A percentile compares a stretch with the other conserved stretches of the same genome.
phyloP scores from a whole-genome alignment of 2,329 filamentous ascomycete species.

The Diplocarpon mali region DNA sequence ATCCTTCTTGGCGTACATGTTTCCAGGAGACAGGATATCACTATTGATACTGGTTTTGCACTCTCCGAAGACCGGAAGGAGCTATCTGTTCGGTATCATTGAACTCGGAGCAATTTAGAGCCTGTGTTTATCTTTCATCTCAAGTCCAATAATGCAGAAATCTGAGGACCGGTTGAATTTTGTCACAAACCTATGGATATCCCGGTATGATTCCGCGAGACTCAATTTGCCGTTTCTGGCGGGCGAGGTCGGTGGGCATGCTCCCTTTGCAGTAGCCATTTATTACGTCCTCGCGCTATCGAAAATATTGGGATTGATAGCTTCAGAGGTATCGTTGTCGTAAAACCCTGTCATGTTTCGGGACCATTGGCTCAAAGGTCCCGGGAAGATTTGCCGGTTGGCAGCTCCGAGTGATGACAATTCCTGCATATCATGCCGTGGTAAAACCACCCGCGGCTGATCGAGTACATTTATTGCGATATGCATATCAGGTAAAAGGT shows the following conservation, averaged over 20 bases:
- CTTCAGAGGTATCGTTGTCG: conserved; percentile 12
- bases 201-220: conserved; percentile 30
- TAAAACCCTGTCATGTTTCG: conserved; percentile 29
- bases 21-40: conserved; percentile 53
- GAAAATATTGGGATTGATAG: conserved; percentile 20
- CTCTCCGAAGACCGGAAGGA: conserved; percentile 51
- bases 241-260: conserved; percentile 45
- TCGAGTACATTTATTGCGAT: conserved; percentile 57
- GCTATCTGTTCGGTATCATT: conserved; percentile 39
- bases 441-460: conserved; percentile 50
- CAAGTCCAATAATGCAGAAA: conserved; percentile 44
- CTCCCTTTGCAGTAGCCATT: conserved; percentile 46
- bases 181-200: conserved; percentile 38
- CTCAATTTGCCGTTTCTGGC: conserved; percentile 31
- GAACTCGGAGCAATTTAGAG: conserved; percentile 44
- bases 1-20: conserved; percentile 51
- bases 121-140: conserved; percentile 38
- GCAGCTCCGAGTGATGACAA: conserved; percentile 38
- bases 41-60: conserved; percentile 45
- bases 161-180: conserved; percentile 50
- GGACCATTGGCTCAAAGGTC: conserved; percentile 33
- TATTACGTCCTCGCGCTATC: conserved; percentile 35
- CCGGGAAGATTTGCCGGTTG: conserved; percentile 33
- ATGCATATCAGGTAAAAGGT: conserved; percentile 50
- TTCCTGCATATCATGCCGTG: conserved; percentile 43